Evolutionary conservation across 371 early-diverging fungal genomes (phyloP), one percentile per base, ranked within the genome.

Genomic region (Capniomyces stellatus): DNA sequence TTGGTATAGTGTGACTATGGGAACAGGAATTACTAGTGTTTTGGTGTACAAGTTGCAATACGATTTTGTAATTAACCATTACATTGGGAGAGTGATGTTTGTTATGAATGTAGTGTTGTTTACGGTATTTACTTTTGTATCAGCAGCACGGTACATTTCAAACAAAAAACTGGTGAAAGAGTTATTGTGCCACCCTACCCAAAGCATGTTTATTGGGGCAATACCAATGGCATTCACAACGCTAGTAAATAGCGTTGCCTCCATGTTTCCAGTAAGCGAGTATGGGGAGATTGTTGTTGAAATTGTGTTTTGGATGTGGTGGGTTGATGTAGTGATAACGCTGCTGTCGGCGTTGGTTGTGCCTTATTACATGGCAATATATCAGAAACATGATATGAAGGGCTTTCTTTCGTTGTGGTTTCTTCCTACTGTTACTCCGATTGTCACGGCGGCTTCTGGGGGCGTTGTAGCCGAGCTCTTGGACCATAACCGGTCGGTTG

Each of bases 171-270:
- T 72, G 2, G 30, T 61, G 47, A 29, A 31, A 12, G 59, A 63
- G 2, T 55, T 75, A 51, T n/a, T 73, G 22, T 39, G 46, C 8
- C 70, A 75, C 29, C 66, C 75, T 3, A 55, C 64, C 25, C 63
- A 66, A 44, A 64, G 70, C 54, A 57, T 75, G 59, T 53, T 66
- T 19, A 42, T 75, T 21, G 75, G 75, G 41, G 60, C 74, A 0
- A 58, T 70, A 13, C 76, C 75, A 0, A 75, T 75, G 75, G 70
- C 68, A 0, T 47, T 75, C 22, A 58, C 64, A 15, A 73, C 74
- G 1, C 51, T 75, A 22, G 56, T 61, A 40, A 68, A 64, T 51
- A 41, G 42, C 3, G 44, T 67, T 3, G 58, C 58, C 0, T 39
- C 52, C 8, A 51, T 73, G 25, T 56, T 55, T 0, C n/a, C 54